phyloP scores from a whole-genome alignment of 2,329 filamentous ascomycete genomes.

The Aspergillus neotritici region DNA sequence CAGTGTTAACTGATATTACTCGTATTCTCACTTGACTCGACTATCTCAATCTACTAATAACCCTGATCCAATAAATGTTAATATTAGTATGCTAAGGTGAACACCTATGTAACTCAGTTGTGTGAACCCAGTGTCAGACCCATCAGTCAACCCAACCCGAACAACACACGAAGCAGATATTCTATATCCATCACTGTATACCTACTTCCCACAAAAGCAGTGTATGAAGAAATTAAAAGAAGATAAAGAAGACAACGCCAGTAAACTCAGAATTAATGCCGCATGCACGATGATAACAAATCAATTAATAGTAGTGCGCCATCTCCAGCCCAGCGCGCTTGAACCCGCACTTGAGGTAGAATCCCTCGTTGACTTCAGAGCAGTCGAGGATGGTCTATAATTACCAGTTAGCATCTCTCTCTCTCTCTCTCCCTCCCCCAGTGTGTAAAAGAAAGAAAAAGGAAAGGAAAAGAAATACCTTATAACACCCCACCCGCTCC shows the following conservation, averaged over 20 bases:
- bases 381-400: conserved; percentile 84
- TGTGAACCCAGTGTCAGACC: too few relatives aligned
- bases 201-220: too few relatives aligned
- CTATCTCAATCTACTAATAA: too few relatives aligned
- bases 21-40: too few relatives aligned
- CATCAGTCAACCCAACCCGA: too few relatives aligned
- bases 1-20: too few relatives aligned
- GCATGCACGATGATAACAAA: too few relatives aligned
- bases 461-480: conserved; percentile 42
- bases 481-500: conserved; percentile 87
- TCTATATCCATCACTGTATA: too few relatives aligned
- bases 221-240: not conserved
- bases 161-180: too few relatives aligned
- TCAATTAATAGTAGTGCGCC: conserved; percentile 74
- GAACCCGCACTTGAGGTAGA: conserved; percentile 97
- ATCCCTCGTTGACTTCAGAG: conserved; percentile 91
- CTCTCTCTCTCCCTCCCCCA: not conserved
- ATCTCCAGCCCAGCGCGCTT: conserved; percentile 88
- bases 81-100: too few relatives aligned
- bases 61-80: too few relatives aligned
- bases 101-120: too few relatives aligned
- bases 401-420: conserved; percentile 9
- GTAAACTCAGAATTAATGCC: not conserved
- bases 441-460: conserved; percentile 1
- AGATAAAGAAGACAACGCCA: conserved; percentile 4